These are phyloP conservation scores for Millerago galiae DNA, from an alignment of 805 yeast genomes.

Conservation along the genomic window DNA sequence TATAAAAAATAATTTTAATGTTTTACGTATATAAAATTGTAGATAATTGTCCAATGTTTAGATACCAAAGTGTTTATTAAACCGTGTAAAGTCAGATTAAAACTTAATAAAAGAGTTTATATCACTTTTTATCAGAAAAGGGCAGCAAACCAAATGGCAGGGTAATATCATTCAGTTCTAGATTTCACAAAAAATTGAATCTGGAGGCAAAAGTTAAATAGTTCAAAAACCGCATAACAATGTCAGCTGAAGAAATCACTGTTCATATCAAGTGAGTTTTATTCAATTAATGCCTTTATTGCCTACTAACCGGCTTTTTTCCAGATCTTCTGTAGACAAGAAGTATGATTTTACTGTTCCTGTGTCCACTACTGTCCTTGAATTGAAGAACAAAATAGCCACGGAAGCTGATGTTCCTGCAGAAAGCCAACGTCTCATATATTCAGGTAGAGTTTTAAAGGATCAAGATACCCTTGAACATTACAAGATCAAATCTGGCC, in stretches of 20 bases:
- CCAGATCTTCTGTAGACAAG: slow-evolving; percentile 57
- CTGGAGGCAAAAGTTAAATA: slow-evolving; percentile 1
- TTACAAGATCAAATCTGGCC: slow-evolving; percentile 81
- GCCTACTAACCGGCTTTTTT: background rate
- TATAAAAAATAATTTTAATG: no score
- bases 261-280: slow-evolving; percentile 18
- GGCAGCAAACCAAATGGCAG: background rate
- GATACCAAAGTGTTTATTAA: no score
- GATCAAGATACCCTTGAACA: slow-evolving; percentile 68
- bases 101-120: no score
- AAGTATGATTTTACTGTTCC: slow-evolving; percentile 62
- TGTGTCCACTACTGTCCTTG: slow-evolving; percentile 49
- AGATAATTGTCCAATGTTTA: no score
- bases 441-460: slow-evolving; percentile 89
- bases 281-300: background rate
- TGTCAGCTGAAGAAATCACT: slow-evolving; percentile 13
- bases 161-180: background rate
- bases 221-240: background rate
- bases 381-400: slow-evolving; percentile 62
- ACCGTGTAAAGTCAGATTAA: no score
- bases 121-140: background rate
- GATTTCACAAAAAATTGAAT: background rate
- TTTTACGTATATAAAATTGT: no score
- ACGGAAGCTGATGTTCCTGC: slow-evolving; percentile 59
- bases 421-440: slow-evolving; percentile 81